Percentiles rank a stretch among this genome's conserved stretches.
These are phyloP conservation scores for Hippophae rhamnoides DNA, from an alignment of 306 rosid genomes.

Conservation along the genomic window DNA sequence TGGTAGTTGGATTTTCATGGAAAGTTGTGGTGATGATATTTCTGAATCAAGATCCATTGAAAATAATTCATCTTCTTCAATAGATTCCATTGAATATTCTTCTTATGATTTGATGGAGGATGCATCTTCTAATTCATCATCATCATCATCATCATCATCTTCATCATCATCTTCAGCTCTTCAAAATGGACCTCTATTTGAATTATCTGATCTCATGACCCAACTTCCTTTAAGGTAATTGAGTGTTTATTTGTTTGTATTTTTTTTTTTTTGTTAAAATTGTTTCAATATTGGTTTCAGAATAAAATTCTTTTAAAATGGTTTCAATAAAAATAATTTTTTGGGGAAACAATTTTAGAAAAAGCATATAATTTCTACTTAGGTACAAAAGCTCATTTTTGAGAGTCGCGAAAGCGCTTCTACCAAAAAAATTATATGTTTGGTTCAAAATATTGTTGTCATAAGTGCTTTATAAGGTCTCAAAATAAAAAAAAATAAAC, in stretches of 20 bases:
- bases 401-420: no score
- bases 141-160: slow-evolving; percentile 15
- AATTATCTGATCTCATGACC: slow-evolving; percentile 62
- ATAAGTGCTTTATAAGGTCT: no score
- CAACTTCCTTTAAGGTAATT: slow-evolving; percentile 76
- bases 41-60: slow-evolving; percentile 37
- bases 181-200: slow-evolving; percentile 59
- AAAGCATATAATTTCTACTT: no score
- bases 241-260: no score
- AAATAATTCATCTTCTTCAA: slow-evolving; percentile 19
- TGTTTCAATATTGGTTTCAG: no score
- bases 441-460: background rate
- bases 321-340: no score
- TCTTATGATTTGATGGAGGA: slow-evolving; percentile 58
- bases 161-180: slow-evolving; percentile 29
- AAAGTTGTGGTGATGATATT: slow-evolving; percentile 20
- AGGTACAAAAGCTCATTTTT: no score
- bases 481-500: no score
- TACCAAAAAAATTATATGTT: no score
- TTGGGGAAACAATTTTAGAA: no score
- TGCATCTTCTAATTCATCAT: slow-evolving; percentile 35
- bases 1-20: slow-evolving; percentile 24
- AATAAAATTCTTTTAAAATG: no score
- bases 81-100: slow-evolving; percentile 33
- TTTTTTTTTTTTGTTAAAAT: no score